Conservation (phyloP, 768 basidiomycete genomes). For the Gelatoporia subvermispora region DNA sequence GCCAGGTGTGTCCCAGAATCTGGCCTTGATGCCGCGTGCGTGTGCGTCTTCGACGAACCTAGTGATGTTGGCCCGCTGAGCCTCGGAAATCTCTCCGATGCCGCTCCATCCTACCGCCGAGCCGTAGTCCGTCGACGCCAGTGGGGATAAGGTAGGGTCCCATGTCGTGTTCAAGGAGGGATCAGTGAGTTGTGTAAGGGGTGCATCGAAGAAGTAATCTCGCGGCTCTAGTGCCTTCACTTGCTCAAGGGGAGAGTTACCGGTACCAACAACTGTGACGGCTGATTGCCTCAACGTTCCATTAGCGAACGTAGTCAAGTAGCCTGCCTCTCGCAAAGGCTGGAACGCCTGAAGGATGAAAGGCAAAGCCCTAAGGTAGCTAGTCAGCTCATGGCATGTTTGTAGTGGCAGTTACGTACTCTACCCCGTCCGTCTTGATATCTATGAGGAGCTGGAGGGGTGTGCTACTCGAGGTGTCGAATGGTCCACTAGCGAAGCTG, state of each 20-base stretch:
- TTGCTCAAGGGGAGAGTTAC: constrained; percentile 44
- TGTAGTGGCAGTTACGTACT: constrained; percentile 25
- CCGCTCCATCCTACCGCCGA: constrained; percentile 44
- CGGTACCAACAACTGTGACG: constrained; percentile 45
- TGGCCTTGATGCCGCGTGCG: constrained; percentile 36
- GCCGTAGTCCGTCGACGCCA: constrained; percentile 48
- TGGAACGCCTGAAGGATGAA: constrained; percentile 39
- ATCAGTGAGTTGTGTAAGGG: constrained; percentile 35
- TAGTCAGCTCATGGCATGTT: constrained; percentile 4
- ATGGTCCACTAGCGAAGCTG: constrained; percentile 39
- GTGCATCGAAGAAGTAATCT: constrained; percentile 50
- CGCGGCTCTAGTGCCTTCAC: constrained; percentile 41
- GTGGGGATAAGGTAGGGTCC: constrained; percentile 38
- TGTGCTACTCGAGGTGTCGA: constrained; percentile 37
- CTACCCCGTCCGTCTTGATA: constrained; percentile 46
- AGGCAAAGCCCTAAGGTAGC: constrained; percentile 34
- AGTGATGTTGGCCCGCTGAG: constrained; percentile 34
- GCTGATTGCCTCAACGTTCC: constrained; percentile 32
- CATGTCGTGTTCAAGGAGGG: constrained; percentile 34
- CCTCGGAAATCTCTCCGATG: constrained; percentile 36
- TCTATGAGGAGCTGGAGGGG: constrained; percentile 47
- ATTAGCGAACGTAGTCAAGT: constrained; percentile 41
- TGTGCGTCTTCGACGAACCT: constrained; percentile 41
- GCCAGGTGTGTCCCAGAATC: constrained; percentile 51
- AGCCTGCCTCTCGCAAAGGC: constrained; percentile 39